Evolutionary conservation across 345 rosid species (phyloP).

Genomic region (Geranium rotundifolium): DNA sequence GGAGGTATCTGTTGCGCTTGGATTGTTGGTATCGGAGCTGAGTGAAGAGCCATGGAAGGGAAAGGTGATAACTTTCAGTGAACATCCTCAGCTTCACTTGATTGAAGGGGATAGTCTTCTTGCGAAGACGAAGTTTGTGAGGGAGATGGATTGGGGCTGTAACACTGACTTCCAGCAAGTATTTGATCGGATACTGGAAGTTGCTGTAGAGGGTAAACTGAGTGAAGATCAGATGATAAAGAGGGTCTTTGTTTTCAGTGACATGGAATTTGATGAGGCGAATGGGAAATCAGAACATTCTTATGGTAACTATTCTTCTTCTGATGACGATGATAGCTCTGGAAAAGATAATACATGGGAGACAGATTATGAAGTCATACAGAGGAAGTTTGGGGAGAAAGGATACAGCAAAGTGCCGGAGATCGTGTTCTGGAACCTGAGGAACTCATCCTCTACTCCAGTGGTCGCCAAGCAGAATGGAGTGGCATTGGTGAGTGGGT

Average conservation of each 20-base stretch:
- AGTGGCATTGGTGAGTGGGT: slow-evolving; percentile 53
- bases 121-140: slow-evolving; percentile 29
- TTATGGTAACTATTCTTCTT: too few relatives aligned
- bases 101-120: slow-evolving; percentile 23
- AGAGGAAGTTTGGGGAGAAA: slow-evolving; percentile 26
- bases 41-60: slow-evolving; percentile 56
- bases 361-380: slow-evolving; percentile 32
- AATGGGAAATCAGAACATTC: neutral
- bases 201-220: slow-evolving; percentile 30
- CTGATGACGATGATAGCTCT: neutral
- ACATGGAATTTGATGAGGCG: slow-evolving; percentile 54
- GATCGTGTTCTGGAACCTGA: slow-evolving; percentile 58
- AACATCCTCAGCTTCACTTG: slow-evolving; percentile 23
- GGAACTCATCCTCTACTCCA: slow-evolving; percentile 37
- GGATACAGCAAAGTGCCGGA: slow-evolving; percentile 46
- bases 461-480: slow-evolving; percentile 28
- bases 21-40: slow-evolving; percentile 38
- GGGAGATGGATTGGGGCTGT: slow-evolving; percentile 14
- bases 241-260: slow-evolving; percentile 52
- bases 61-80: slow-evolving; percentile 45
- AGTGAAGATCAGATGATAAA: slow-evolving; percentile 45
- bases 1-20: slow-evolving; percentile 50
- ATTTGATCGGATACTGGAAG: slow-evolving; percentile 36
- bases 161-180: slow-evolving; percentile 41
- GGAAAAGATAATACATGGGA: slow-evolving; percentile 20